Percentiles rank a stretch among this genome's conserved stretches.
Conservation (phyloP, 2,329 filamentous ascomycete species). For the Hypoxylon sp. region DNA sequence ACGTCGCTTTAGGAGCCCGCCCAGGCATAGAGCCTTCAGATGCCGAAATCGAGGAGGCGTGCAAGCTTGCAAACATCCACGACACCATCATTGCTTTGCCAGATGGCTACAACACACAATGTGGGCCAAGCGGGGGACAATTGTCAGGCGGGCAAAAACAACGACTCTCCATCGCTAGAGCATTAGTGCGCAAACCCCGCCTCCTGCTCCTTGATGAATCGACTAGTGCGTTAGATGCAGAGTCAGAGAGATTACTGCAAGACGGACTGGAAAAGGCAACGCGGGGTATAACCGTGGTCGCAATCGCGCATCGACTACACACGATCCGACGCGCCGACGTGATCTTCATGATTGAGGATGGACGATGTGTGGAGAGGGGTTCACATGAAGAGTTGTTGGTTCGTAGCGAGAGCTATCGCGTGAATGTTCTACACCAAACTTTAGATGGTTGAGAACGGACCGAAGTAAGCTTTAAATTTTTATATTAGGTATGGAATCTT, state of each 20-base stretch:
- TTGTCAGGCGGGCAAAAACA: conserved; percentile 87
- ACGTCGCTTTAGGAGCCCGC: conserved; percentile 68
- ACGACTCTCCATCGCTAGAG: conserved; percentile 82
- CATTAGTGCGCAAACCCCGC: conserved; percentile 78
- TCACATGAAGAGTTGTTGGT: conserved; percentile 69
- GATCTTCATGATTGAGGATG: conserved; percentile 71
- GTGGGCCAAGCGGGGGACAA: conserved; percentile 80
- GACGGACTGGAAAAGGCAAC: conserved; percentile 74
- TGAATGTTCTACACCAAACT: conserved; percentile 67
- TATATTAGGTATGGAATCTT: conserved; percentile 16
- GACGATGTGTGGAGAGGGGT: conserved; percentile 66
- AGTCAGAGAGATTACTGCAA: conserved; percentile 76
- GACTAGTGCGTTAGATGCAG: conserved; percentile 82
- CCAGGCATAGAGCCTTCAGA: conserved; percentile 69
- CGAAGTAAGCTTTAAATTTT: conserved; percentile 1
- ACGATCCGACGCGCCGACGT: conserved; percentile 70
- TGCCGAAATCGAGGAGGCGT: conserved; percentile 76
- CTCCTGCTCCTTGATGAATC: conserved; percentile 86
- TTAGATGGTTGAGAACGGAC: conserved; percentile 52
- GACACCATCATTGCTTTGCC: conserved; percentile 75
- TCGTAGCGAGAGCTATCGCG: conserved; percentile 66
- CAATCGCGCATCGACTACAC: conserved; percentile 71
- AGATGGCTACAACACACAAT: conserved; percentile 75
- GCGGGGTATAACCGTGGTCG: conserved; percentile 69
- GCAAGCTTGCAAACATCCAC: conserved; percentile 78